A percentile compares a stretch with the other conserved stretches of the same genome.
These are phyloP conservation scores for Didymella pomorum DNA, from an alignment of 2,329 filamentous ascomycete species.

Conservation along the genomic window DNA sequence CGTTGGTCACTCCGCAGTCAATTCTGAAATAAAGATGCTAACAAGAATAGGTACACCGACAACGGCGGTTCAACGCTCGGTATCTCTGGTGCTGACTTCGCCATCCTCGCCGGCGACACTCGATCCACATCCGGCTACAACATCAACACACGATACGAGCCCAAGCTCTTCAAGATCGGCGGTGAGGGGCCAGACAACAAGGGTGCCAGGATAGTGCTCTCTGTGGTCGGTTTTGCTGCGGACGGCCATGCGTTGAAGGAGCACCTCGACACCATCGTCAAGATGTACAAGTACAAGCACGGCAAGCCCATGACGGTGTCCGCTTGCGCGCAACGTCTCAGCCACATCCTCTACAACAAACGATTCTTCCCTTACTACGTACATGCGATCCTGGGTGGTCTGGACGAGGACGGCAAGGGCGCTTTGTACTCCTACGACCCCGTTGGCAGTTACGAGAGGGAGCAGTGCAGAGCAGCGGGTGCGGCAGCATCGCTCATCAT, in stretches of 20 bases:
- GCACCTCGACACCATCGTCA: slow-evolving; percentile 91
- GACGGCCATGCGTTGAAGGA: slow-evolving; percentile 95
- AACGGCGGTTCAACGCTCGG: slow-evolving; percentile 96
- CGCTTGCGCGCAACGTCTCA: slow-evolving; percentile 92
- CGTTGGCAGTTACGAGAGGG: slow-evolving; percentile 95
- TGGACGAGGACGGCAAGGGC: slow-evolving; percentile 94
- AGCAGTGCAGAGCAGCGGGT: slow-evolving; percentile 93
- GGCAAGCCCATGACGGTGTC: slow-evolving; percentile 95
- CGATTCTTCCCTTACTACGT: slow-evolving; percentile 99
- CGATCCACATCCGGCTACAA: slow-evolving; percentile 92
- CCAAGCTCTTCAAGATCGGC: slow-evolving; percentile 97
- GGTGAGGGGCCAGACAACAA: slow-evolving; percentile 86
- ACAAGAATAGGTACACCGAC: slow-evolving; percentile 80
- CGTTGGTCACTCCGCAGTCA: slow-evolving; percentile 65
- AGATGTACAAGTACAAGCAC: slow-evolving; percentile 99
- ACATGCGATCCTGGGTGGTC: slow-evolving; percentile 87
- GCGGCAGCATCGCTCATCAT: slow-evolving; percentile 95
- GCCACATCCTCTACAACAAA: slow-evolving; percentile 95
- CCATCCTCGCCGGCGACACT: slow-evolving; percentile 96
- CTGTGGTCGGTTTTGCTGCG: slow-evolving; percentile 93
- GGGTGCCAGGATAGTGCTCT: slow-evolving; percentile 86
- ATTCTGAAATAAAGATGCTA: slow-evolving; percentile 20
- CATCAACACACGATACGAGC: slow-evolving; percentile 96
- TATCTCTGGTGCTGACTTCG: slow-evolving; percentile 92
- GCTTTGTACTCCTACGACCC: slow-evolving; percentile 98